Conservation (phyloP, 2,329 filamentous ascomycete species). For the Fusarium drepaniforme region DNA sequence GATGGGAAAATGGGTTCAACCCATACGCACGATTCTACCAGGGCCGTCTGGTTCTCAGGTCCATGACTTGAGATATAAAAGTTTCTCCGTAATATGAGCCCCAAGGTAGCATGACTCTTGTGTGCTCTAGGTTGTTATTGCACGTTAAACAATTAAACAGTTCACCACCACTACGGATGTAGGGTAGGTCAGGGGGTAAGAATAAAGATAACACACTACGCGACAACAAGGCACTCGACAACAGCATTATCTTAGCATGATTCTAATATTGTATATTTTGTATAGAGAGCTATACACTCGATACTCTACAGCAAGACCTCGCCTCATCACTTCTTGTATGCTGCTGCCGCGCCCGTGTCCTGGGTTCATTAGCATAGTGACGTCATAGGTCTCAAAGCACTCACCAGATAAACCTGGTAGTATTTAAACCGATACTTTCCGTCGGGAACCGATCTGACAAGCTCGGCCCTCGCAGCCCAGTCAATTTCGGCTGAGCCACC, state of each 20-base stretch:
- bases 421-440: slow-evolving; percentile 34
- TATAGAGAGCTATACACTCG: neutral
- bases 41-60: too few relatives aligned
- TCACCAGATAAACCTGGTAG: slow-evolving; percentile 34
- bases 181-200: neutral
- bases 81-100: too few relatives aligned
- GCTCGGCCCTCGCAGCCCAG: slow-evolving; percentile 30
- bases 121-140: too few relatives aligned
- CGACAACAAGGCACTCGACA: too few relatives aligned
- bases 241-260: neutral
- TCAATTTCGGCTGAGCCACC: slow-evolving; percentile 29
- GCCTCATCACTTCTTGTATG: slow-evolving; percentile 21
- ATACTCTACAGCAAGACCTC: neutral
- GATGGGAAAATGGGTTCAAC: too few relatives aligned
- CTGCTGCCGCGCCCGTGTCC: slow-evolving; percentile 30
- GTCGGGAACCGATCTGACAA: slow-evolving; percentile 15
- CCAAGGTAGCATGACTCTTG: too few relatives aligned
- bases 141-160: neutral
- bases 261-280: neutral
- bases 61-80: too few relatives aligned
- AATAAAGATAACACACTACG: too few relatives aligned
- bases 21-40: too few relatives aligned
- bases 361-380: neutral
- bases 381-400: neutral
- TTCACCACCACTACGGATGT: neutral